Evolutionary conservation across 163 green algal species (phyloP).

Genomic region (Scenedesmus sp.): DNA sequence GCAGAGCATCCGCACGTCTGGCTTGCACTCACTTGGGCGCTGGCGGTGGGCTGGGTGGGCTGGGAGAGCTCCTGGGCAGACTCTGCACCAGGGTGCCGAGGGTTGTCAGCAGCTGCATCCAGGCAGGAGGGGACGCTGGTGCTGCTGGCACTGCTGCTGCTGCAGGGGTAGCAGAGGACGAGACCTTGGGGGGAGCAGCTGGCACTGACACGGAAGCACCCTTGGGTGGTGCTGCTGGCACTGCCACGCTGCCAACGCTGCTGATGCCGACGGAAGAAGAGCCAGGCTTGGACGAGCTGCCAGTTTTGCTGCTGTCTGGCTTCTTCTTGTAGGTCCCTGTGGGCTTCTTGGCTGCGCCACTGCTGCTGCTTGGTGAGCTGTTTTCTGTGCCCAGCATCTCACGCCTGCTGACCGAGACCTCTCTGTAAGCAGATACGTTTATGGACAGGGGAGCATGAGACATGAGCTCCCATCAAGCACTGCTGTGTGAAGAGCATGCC

Average conservation of each 20-base stretch:
- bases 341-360: constrained; percentile 8
- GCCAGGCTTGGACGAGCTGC: not conserved
- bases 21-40: constrained; percentile 13
- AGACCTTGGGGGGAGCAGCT: not conserved
- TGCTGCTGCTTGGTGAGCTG: not conserved
- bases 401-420: not conserved
- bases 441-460: not conserved
- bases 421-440: not conserved
- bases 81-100: not conserved
- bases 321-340: not conserved
- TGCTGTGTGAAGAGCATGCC: not conserved
- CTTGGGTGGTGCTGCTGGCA: not conserved
- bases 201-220: not conserved
- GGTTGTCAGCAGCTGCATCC: constrained; percentile 6
- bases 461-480: not conserved
- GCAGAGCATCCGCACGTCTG: not conserved
- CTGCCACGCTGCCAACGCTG: constrained; percentile 1
- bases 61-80: constrained; percentile 1
- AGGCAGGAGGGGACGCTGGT: not conserved
- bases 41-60: not conserved
- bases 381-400: not conserved
- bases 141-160: constrained; percentile 15
- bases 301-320: not conserved
- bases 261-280: not conserved
- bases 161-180: not conserved